phyloP scores from a whole-genome alignment of 257 asterid genomes.

The Scutellaria minor region DNA sequence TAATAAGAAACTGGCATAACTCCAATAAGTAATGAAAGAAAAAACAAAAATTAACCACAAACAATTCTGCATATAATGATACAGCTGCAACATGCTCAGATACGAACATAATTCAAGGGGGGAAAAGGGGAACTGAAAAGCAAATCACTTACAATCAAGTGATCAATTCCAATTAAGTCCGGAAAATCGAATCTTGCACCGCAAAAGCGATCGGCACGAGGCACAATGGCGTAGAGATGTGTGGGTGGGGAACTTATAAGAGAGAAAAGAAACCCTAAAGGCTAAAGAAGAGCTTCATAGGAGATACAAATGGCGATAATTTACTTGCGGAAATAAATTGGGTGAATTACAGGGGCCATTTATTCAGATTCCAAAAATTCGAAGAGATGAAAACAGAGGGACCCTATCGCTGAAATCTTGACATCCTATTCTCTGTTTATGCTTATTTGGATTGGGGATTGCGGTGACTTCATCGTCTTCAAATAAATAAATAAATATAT shows the following conservation, averaged over 20 bases:
- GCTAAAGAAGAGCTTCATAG: slow-evolving; percentile 21
- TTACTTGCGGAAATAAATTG: slow-evolving; percentile 47
- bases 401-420: background rate
- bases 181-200: slow-evolving; percentile 32
- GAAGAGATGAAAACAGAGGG: slow-evolving; percentile 23
- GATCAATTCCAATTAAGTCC: slow-evolving; percentile 16
- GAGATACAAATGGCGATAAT: slow-evolving; percentile 38
- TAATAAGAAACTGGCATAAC: slow-evolving; percentile 8
- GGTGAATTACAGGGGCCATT: slow-evolving; percentile 42
- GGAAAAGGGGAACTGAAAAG: slow-evolving; percentile 9
- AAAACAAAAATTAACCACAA: background rate
- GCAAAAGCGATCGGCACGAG: slow-evolving; percentile 33
- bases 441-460: background rate
- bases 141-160: slow-evolving; percentile 43
- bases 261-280: slow-evolving; percentile 44
- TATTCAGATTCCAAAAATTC: slow-evolving; percentile 39
- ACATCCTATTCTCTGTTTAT: background rate
- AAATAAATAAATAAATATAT: background rate
- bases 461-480: background rate
- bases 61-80: slow-evolving; percentile 1
- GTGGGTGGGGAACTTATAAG: background rate
- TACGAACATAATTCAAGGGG: background rate
- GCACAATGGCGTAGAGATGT: slow-evolving; percentile 18
- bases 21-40: background rate
- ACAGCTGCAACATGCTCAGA: slow-evolving; percentile 25